These are phyloP conservation scores for Teratosphaeria viscida DNA, from an alignment of 2,329 filamentous ascomycete species.

Conservation along the genomic window DNA sequence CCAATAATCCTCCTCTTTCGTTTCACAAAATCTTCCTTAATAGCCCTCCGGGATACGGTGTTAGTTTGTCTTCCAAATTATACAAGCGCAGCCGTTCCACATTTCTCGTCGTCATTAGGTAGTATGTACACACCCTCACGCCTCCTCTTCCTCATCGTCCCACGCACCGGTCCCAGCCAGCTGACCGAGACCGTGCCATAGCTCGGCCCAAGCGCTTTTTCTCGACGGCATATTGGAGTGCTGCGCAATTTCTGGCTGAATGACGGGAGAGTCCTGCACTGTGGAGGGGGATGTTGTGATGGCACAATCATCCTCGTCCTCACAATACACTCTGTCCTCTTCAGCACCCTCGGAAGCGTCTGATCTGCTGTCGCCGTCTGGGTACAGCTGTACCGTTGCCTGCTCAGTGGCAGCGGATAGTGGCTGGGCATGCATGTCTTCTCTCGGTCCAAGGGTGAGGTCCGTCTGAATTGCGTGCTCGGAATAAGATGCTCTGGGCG, in stretches of 20 bases:
- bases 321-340: conserved; percentile 1
- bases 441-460: background rate
- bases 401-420: background rate
- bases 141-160: conserved; percentile 12
- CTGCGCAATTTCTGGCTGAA: conserved; percentile 1
- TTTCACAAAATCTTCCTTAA: background rate
- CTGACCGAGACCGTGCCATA: conserved; percentile 22
- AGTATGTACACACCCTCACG: background rate
- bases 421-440: background rate
- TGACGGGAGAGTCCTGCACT: conserved; percentile 1
- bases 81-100: background rate
- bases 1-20: background rate
- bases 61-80: background rate
- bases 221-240: conserved; percentile 4
- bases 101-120: background rate
- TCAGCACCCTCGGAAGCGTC: conserved; percentile 1
- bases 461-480: conserved; percentile 6
- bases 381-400: background rate
- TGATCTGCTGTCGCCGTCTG: conserved; percentile 1
- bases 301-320: conserved; percentile 16
- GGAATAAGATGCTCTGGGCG: background rate
- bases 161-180: conserved; percentile 23
- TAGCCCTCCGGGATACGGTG: background rate
- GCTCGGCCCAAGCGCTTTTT: conserved; percentile 25
- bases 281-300: conserved; percentile 15